phyloP scores from a whole-genome alignment of 106 monocot species.

The Allium sativum region DNA sequence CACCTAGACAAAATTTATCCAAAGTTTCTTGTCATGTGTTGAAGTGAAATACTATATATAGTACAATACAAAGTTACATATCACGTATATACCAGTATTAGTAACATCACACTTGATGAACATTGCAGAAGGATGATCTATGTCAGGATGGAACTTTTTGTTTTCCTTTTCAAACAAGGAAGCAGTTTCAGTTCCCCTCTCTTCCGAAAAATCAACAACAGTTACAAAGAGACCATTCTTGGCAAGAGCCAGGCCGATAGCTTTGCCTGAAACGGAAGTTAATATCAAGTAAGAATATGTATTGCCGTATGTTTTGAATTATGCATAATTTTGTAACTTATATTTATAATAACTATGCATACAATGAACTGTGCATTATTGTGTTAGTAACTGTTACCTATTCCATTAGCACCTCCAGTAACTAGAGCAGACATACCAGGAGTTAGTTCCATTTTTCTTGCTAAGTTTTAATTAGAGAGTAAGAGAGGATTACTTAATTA shows the following conservation, averaged over 20 bases:
- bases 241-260: conserved; percentile 59
- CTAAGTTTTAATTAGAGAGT: no score
- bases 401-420: conserved; percentile 89
- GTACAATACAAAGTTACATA: no score
- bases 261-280: conserved; percentile 40
- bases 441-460: conserved; percentile 10
- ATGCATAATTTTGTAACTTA: no score
- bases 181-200: conserved; percentile 44
- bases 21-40: background rate
- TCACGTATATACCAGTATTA: conserved; percentile 26
- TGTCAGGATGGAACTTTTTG: conserved; percentile 26
- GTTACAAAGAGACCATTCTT: conserved; percentile 49
- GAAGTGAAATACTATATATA: no score
- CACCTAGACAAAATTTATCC: conserved; percentile 24
- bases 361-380: no score
- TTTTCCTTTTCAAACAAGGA: conserved; percentile 40
- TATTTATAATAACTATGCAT: no score
- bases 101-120: conserved; percentile 68
- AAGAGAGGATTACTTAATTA: no score
- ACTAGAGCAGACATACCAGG: conserved; percentile 84
- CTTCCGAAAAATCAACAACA: conserved; percentile 54
- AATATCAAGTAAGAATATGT: background rate
- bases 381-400: conserved; percentile 27
- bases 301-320: no score
- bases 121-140: conserved; percentile 31